Conservation (phyloP, 768 basidiomycete genomes). For the Suillus americanus region DNA sequence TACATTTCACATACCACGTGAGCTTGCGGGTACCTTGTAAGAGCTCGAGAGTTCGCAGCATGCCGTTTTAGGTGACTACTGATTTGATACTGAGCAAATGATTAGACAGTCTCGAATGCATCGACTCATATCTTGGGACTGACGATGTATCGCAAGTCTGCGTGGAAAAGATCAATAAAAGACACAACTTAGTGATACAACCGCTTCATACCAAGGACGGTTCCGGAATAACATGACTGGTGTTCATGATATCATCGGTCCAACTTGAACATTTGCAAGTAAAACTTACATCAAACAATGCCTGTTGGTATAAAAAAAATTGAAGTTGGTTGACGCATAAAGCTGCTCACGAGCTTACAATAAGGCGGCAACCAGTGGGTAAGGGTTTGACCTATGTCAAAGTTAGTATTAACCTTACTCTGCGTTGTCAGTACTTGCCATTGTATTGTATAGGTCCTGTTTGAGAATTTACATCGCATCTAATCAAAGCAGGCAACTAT, state of each 20-base stretch:
- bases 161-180: background rate
- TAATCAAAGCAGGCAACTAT: background rate
- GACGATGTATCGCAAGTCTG: slow-evolving; percentile 29
- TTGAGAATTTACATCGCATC: background rate
- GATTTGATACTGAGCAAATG: background rate
- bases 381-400: background rate
- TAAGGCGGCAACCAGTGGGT: background rate
- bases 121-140: background rate
- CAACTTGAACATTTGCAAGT: background rate
- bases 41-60: background rate
- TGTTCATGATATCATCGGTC: background rate
- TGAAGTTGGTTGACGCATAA: background rate
- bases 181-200: too few relatives aligned
- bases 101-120: background rate
- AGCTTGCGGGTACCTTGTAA: background rate
- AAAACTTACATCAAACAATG: slow-evolving; percentile 10
- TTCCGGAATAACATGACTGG: slow-evolving; percentile 10
- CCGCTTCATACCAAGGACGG: background rate
- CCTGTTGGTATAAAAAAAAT: background rate
- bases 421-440: background rate
- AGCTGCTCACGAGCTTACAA: background rate
- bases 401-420: background rate
- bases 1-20: background rate
- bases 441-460: background rate
- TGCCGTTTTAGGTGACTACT: background rate